Percentiles rank a stretch among this genome's conserved stretches.
phyloP scores from a whole-genome alignment of 768 basidiomycete genomes.

The Psilocybe cubensis region DNA sequence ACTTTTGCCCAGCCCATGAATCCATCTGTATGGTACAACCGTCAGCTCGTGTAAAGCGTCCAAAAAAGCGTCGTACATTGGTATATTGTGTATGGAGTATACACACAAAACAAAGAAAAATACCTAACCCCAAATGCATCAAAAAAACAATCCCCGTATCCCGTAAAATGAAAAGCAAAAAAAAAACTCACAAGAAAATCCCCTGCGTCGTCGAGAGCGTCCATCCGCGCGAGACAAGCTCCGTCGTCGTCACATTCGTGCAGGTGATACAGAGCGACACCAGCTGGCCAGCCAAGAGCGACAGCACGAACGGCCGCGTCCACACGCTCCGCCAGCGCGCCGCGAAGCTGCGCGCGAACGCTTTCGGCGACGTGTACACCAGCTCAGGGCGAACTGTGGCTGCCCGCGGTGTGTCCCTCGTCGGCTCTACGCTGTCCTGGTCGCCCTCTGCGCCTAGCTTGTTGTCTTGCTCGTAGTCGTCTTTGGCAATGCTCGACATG shows the following conservation, averaged over 20 bases:
- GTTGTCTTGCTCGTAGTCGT: conserved; percentile 3
- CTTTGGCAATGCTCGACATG: conserved; percentile 6
- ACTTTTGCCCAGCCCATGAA: conserved; percentile 82
- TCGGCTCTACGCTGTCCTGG: not conserved
- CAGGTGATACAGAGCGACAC: conserved; percentile 89
- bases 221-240: conserved; percentile 72
- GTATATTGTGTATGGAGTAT: conserved; percentile 91
- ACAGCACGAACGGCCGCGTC: conserved; percentile 73
- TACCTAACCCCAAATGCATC: conserved; percentile 50
- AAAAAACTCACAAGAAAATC: conserved; percentile 74
- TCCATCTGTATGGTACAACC: conserved; percentile 58
- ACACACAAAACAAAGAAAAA: conserved; percentile 72
- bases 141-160: not conserved
- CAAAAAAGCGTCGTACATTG: conserved; percentile 57
- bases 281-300: conserved; percentile 77
- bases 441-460: not conserved
- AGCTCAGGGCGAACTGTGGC: conserved; percentile 59
- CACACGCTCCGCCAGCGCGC: conserved; percentile 74
- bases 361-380: conserved; percentile 60
- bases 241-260: conserved; percentile 86
- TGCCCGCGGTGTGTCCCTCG: not conserved
- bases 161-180: not conserved
- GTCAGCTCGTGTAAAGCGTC: conserved; percentile 3
- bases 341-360: conserved; percentile 57
- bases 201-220: conserved; percentile 80